Evolutionary conservation across 176 grass and related monocot genomes (phyloP).

Genomic region (Cocos nucifera): DNA sequence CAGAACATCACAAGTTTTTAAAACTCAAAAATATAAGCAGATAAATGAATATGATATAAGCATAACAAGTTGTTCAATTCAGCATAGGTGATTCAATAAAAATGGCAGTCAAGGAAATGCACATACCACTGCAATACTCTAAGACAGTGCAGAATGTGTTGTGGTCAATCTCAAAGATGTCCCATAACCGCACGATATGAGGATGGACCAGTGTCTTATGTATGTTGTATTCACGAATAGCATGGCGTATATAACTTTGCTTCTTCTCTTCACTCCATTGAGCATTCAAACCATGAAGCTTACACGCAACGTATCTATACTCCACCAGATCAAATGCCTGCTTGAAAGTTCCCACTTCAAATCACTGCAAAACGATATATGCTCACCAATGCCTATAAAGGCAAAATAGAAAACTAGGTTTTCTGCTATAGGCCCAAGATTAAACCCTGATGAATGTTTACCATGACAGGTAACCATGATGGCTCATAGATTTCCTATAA

Average conservation of each 20-base stretch:
- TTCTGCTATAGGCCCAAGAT: no score
- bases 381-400: conserved; percentile 3
- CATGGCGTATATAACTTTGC: conserved; percentile 96
- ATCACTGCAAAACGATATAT: conserved; percentile 5
- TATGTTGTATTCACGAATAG: conserved; percentile 98
- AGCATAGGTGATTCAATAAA: neutral
- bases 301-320: conserved; percentile 91
- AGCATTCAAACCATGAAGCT: conserved; percentile 94
- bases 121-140: conserved; percentile 95
- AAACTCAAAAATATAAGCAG: no score
- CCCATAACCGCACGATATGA: conserved; percentile 94
- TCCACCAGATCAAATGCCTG: conserved; percentile 99
- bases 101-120: conserved; percentile 1
- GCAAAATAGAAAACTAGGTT: conserved; percentile 2
- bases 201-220: conserved; percentile 97
- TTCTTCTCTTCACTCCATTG: conserved; percentile 99
- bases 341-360: conserved; percentile 22
- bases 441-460: no score
- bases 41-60: neutral
- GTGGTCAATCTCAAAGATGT: conserved; percentile 97
- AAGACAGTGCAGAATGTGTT: conserved; percentile 98
- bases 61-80: neutral
- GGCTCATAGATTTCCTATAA: no score
- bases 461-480: no score
- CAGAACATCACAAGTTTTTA: no score